Evolutionary conservation across 2,329 filamentous ascomycete genomes (phyloP).

Genomic region (Fonsecaea pugnacius): DNA sequence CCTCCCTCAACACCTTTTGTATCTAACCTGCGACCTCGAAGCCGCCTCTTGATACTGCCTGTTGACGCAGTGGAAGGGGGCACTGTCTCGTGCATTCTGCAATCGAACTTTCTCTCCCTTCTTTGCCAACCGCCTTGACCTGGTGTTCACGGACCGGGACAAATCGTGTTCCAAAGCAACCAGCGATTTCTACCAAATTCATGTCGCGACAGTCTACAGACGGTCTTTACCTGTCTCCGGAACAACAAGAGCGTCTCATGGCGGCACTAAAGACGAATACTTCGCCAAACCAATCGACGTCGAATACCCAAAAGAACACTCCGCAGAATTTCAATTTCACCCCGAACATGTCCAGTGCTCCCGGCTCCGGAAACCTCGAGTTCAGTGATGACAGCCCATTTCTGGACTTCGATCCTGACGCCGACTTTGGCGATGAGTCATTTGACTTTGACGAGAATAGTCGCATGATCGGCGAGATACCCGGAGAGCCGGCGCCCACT

Average conservation of each 20-base stretch:
- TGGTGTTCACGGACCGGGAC: not conserved
- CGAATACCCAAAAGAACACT: conserved; percentile 16
- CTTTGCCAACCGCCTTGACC: not conserved
- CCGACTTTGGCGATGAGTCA: conserved; percentile 69
- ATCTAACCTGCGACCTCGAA: conserved; percentile 5
- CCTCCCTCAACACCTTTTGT: conserved; percentile 11
- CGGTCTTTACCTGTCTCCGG: conserved; percentile 70
- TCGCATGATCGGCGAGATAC: conserved; percentile 76
- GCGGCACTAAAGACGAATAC: conserved; percentile 75
- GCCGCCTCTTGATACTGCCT: conserved; percentile 27
- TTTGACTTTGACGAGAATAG: conserved; percentile 74
- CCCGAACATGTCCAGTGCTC: conserved; percentile 45
- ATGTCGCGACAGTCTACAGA: conserved; percentile 29
- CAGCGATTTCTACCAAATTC: not conserved
- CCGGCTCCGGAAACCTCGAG: conserved; percentile 55
- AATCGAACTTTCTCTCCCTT: conserved; percentile 10
- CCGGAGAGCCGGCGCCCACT: conserved; percentile 41
- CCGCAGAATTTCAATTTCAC: conserved; percentile 49
- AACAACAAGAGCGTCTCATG: conserved; percentile 76
- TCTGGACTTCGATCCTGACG: conserved; percentile 79
- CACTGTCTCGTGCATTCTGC: not conserved
- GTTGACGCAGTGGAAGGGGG: conserved; percentile 21
- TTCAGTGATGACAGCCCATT: conserved; percentile 75
- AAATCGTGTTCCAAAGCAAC: not conserved
- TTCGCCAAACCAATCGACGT: conserved; percentile 31